Conservation (phyloP, 1,139 yeast species). For the Ogataea hybrid region DNA sequence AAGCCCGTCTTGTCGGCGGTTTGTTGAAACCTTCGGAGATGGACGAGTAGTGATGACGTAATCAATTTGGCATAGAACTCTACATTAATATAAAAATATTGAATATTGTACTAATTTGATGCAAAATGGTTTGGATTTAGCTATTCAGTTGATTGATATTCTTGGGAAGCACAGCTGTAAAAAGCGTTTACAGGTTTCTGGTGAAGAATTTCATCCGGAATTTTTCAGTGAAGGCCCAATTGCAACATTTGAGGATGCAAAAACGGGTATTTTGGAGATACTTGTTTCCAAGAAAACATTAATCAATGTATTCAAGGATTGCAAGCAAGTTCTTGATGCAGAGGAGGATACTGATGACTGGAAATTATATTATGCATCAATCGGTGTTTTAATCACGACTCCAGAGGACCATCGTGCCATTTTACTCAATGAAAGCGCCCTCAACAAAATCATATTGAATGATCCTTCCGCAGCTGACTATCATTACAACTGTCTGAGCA, state of each 20-base stretch:
- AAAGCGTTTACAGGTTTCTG: constrained; percentile 4
- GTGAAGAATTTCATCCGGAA: constrained; percentile 1
- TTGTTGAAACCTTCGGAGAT: constrained; percentile 93
- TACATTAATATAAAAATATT: neutral
- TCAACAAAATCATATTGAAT: constrained; percentile 9
- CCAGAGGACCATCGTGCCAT: constrained; percentile 40
- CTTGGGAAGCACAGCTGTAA: neutral
- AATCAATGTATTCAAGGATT: constrained; percentile 19
- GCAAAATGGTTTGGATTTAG: constrained; percentile 2
- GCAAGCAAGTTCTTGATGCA: constrained; percentile 11
- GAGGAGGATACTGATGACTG: neutral
- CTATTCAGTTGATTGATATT: constrained; percentile 3
- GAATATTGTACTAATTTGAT: neutral
- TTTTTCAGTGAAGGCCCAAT: constrained; percentile 4
- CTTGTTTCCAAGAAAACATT: constrained; percentile 16
- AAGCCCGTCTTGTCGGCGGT: constrained; percentile 89
- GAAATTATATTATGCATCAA: constrained; percentile 24
- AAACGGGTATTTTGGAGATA: constrained; percentile 16
- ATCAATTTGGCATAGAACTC: constrained; percentile 4
- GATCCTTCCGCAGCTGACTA: neutral
- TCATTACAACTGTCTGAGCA: constrained; percentile 12
- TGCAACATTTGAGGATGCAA: constrained; percentile 12
- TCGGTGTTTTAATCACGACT: constrained; percentile 39
- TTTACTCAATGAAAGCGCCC: constrained; percentile 29
- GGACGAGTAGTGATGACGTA: constrained; percentile 51